Base-by-base conservation (phyloP, 345 rosid genomes). In the Aquilaria malaccensis region DNA sequence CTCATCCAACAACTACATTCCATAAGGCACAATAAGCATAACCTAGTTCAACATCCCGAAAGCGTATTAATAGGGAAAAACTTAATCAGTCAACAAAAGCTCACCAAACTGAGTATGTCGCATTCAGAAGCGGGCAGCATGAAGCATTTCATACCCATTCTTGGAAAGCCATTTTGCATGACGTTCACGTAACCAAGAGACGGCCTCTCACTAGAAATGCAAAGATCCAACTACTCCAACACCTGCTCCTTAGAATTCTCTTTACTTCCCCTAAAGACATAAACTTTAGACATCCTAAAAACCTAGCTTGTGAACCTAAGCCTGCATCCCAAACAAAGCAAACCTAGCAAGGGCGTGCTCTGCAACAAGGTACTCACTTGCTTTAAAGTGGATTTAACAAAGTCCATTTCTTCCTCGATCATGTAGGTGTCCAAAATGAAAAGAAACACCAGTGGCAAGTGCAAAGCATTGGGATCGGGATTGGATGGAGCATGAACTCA, bases 281-380 rank as follows among this genome's bases (percentile, higher is more conserved):
- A 95, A 31, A 88, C 99, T 76, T 95, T 95, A 7, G 96, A 82
- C 88, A 95, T 95, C 99, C 0, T 88, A 77, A 78, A 91, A 91
- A 0, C 97, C 99, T 77, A 95, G 67, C 58, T 95, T 97, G 67
- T 91, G 95, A 30, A 95, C 97, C 72, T 95, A 97, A 51, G 91
- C 91, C 65, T 95, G 99, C 7, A 95, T 95, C 59, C 99, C 99
- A 56, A 79, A 95, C 1, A 95, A 76, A 11, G 88, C 95, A n/a
- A 95, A 88, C 5, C 99, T 97, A 6, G 91, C 99, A 58, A 95
- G 85, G 7, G 99, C 96, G 50, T 95, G 89, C 2, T 91, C 99
- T 0, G 97, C 67, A 95, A 68, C 84, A 95, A 71, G 29, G 95
- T 97, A 49, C 91, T 74, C 10, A 97, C 99, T 64, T 85, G 97